Percentiles rank a stretch among this genome's conserved stretches.
phyloP scores from a whole-genome alignment of 1,284 basidiomycete genomes.

The Marasmius fiardii region DNA sequence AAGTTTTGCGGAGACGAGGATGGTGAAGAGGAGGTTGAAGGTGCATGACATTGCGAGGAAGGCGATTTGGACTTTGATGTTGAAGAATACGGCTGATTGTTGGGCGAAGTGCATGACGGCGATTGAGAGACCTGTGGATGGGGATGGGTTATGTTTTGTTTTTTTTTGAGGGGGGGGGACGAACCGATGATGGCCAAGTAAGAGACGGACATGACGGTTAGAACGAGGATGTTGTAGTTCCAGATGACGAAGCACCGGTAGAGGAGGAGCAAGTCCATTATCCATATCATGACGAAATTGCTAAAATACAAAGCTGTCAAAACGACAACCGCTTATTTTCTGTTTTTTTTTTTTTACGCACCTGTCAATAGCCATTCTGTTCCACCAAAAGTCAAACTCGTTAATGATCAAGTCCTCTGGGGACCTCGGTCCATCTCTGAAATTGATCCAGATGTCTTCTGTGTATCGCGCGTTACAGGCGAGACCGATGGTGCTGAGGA shows the following conservation, averaged over 20 bases:
- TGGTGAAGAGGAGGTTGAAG: slow-evolving; percentile 25
- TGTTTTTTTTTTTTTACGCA: no score
- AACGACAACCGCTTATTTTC: no score
- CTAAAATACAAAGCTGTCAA: no score
- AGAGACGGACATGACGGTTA: slow-evolving; percentile 21
- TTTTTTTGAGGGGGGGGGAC: no score
- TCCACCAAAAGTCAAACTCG: slow-evolving; percentile 23
- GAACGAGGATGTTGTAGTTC: slow-evolving; percentile 17
- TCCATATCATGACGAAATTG: slow-evolving; percentile 10
- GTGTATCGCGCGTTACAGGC: slow-evolving; percentile 27
- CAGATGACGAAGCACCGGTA: slow-evolving; percentile 27
- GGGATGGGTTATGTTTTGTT: not conserved
- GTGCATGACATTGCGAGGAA: slow-evolving; percentile 26
- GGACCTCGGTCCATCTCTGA: slow-evolving; percentile 20
- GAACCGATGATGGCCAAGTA: slow-evolving; percentile 24
- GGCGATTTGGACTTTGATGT: slow-evolving; percentile 22
- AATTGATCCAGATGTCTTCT: slow-evolving; percentile 31
- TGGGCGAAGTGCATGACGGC: slow-evolving; percentile 20
- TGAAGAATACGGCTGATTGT: slow-evolving; percentile 20
- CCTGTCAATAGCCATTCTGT: slow-evolving; percentile 22
- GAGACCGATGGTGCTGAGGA: slow-evolving; percentile 27
- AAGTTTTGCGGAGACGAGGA: slow-evolving; percentile 25
- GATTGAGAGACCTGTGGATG: slow-evolving; percentile 21
- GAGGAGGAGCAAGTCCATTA: slow-evolving; percentile 16
- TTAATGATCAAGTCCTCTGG: slow-evolving; percentile 21